These are phyloP conservation scores for Auriscalpium vulgare DNA, from an alignment of 768 basidiomycete genomes.

Conservation along the genomic window DNA sequence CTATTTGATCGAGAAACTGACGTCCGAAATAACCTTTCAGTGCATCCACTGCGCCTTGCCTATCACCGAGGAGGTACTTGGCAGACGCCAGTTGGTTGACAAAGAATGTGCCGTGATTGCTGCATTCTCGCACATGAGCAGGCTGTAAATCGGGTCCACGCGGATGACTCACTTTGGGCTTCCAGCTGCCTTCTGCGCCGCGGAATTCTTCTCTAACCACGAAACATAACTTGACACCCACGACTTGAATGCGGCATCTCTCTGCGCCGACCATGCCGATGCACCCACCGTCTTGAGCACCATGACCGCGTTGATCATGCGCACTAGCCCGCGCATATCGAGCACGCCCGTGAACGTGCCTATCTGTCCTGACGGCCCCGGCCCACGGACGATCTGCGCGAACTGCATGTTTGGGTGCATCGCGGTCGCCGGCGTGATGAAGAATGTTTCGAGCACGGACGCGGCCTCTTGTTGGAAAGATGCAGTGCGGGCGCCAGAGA, in stretches of 20 bases:
- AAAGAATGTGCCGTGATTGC: constrained; percentile 50
- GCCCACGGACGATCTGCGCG: constrained; percentile 47
- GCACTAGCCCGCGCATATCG: constrained; percentile 43
- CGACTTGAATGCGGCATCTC: constrained; percentile 30
- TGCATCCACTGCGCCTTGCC: constrained; percentile 28
- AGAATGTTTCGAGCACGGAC: constrained; percentile 36
- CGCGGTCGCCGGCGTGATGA: constrained; percentile 32
- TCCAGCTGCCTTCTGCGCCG: constrained; percentile 33
- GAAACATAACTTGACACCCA: constrained; percentile 37
- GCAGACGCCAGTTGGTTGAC: constrained; percentile 35
- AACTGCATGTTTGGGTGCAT: constrained; percentile 51
- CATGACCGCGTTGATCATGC: constrained; percentile 38
- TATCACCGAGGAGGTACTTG: constrained; percentile 34
- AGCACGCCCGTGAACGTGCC: constrained; percentile 50
- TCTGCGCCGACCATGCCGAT: constrained; percentile 34
- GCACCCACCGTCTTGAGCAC: constrained; percentile 29
- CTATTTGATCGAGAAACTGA: constrained; percentile 40
- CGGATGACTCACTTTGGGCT: constrained; percentile 39
- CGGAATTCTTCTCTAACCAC: constrained; percentile 37
- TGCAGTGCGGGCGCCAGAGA: constrained; percentile 19
- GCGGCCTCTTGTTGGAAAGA: constrained; percentile 30
- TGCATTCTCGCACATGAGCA: constrained; percentile 16
- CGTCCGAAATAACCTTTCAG: constrained; percentile 35
- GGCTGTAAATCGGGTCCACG: background rate
- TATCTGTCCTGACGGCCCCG: constrained; percentile 30